phyloP scores from a whole-genome alignment of 352 stramenopile genomes.

The Ophiocytium majus region DNA sequence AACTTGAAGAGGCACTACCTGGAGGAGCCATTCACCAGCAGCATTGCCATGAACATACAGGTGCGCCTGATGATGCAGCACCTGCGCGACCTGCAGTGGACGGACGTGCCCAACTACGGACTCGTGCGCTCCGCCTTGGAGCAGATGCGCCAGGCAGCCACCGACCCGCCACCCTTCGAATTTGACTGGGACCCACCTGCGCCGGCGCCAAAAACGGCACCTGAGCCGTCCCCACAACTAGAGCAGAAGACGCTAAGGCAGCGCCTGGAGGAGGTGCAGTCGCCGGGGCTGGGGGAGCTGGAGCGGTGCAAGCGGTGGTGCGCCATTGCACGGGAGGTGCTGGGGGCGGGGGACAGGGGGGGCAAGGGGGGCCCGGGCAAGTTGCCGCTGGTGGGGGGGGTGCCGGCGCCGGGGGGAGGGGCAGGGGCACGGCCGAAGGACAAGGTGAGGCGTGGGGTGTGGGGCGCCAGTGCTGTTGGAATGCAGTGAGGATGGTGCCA shows the following conservation, averaged over 20 bases:
- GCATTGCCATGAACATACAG: not conserved
- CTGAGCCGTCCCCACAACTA: not conserved
- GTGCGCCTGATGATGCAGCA: slow-evolving; percentile 13
- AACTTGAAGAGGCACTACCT: slow-evolving; percentile 13
- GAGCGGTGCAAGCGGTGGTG: slow-evolving; percentile 18
- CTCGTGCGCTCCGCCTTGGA: slow-evolving; percentile 26
- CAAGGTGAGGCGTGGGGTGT: not conserved
- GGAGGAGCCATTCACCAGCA: slow-evolving; percentile 24
- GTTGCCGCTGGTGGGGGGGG: no score
- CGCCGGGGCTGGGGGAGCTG: not conserved
- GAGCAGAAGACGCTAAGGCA: not conserved
- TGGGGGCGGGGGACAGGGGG: not conserved
- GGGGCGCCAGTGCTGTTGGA: no score
- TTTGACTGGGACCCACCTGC: slow-evolving; percentile 12
- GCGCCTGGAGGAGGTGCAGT: not conserved
- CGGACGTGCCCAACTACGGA: slow-evolving; percentile 38
- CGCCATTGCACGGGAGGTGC: not conserved
- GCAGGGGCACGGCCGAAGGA: not conserved
- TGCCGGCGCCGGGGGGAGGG: no score
- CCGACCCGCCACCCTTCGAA: not conserved
- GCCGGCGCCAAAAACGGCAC: not conserved
- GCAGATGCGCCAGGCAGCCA: slow-evolving; percentile 31
- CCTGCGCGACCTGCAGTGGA: slow-evolving; percentile 30
- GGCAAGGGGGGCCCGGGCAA: not conserved
- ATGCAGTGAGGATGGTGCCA: no score